Conservation (phyloP, 169 alveolate genomes). For the Cryptosporidium andersoni region DNA sequence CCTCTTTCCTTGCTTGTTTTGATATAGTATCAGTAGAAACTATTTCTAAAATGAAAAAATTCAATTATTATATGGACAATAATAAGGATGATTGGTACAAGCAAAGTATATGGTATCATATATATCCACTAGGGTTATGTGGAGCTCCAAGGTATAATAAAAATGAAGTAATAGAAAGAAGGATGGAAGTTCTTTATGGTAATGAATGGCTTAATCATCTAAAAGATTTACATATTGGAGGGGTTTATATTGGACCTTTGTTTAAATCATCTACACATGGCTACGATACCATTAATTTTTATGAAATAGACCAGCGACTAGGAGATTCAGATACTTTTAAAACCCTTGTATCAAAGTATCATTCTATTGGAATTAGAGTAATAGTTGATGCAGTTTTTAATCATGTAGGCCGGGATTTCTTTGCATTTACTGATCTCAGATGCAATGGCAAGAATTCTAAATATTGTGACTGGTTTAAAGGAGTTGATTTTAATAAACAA, state of each 20-base stretch:
- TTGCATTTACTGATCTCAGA: slow-evolving; percentile 46
- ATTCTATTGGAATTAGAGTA: slow-evolving; percentile 52
- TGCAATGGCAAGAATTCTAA: slow-evolving; percentile 30
- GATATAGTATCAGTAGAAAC: no score
- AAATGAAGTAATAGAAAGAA: slow-evolving; percentile 3
- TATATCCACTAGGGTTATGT: slow-evolving; percentile 54
- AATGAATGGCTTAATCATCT: slow-evolving; percentile 42
- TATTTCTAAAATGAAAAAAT: no score
- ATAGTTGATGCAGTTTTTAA: slow-evolving; percentile 58
- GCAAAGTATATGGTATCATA: slow-evolving; percentile 60
- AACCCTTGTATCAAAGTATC: slow-evolving; percentile 18
- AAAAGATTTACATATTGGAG: slow-evolving; percentile 45
- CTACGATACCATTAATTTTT: slow-evolving; percentile 53
- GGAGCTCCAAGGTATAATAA: slow-evolving; percentile 34
- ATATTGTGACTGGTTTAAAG: slow-evolving; percentile 56
- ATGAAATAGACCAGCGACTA: slow-evolving; percentile 28
- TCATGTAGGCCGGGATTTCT: slow-evolving; percentile 56
- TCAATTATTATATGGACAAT: neutral
- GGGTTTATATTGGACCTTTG: slow-evolving; percentile 60
- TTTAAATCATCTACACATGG: slow-evolving; percentile 66
- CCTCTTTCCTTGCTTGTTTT: no score
- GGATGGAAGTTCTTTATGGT: slow-evolving; percentile 15
- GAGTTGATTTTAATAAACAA: slow-evolving; percentile 23
- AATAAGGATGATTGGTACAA: slow-evolving; percentile 33
- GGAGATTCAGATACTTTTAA: slow-evolving; percentile 41